Percentiles rank a stretch among this genome's conserved stretches.
These are phyloP conservation scores for Hippophae rhamnoides DNA, from an alignment of 306 rosid genomes.

Conservation along the genomic window DNA sequence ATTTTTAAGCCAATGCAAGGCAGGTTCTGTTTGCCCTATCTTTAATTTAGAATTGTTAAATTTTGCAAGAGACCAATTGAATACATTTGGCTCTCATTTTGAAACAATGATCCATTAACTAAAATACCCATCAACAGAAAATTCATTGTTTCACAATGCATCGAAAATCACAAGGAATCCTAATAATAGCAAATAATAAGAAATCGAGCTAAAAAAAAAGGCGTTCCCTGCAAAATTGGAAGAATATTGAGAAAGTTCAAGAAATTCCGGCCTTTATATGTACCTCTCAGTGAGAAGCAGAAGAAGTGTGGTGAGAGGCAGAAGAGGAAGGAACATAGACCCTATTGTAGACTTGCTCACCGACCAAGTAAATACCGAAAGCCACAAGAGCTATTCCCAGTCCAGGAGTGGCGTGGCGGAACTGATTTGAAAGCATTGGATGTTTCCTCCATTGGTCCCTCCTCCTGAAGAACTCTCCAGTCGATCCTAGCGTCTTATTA, in stretches of 20 bases:
- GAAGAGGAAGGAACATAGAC: conserved; percentile 34
- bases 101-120: too few species aligned
- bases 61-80: too few species aligned
- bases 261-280: not conserved
- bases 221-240: not conserved
- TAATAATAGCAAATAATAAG: too few species aligned
- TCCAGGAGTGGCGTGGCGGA: conserved; percentile 87
- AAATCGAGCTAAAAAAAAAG: not conserved
- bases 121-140: too few species aligned
- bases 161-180: not conserved
- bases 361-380: conserved; percentile 77
- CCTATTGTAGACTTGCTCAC: conserved; percentile 64
- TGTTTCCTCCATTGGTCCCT: conserved; percentile 98
- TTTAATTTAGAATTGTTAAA: too few species aligned
- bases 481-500: conserved; percentile 33
- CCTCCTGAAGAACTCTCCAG: conserved; percentile 82
- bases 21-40: too few species aligned
- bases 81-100: too few species aligned
- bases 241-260: not conserved
- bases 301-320: conserved; percentile 13
- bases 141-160: too few species aligned
- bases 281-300: conserved; percentile 24
- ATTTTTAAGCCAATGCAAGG: too few species aligned
- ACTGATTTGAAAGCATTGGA: conserved; percentile 66
- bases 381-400: conserved; percentile 89